phyloP scores from a whole-genome alignment of 208 protist genomes.

The Leishmania guyanensis region DNA sequence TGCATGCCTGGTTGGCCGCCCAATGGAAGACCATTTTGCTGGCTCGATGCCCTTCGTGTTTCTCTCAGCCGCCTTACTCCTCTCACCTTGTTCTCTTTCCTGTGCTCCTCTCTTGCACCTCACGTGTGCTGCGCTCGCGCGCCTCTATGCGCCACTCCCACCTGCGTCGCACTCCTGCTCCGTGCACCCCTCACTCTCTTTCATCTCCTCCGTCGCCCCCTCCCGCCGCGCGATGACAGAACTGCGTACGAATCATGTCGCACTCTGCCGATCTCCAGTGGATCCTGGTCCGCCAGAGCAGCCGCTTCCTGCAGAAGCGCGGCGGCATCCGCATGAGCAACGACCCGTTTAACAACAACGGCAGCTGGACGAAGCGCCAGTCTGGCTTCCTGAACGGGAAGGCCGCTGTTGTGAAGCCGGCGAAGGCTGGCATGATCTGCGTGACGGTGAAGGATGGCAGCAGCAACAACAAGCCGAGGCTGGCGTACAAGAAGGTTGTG shows the following conservation, averaged over 20 bases:
- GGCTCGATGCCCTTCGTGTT: background rate
- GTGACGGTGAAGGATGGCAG: constrained; percentile 76
- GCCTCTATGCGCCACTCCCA: background rate
- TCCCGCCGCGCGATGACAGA: constrained; percentile 1
- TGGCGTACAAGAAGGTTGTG: constrained; percentile 72
- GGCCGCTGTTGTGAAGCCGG: constrained; percentile 72
- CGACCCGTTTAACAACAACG: constrained; percentile 90
- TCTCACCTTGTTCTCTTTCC: background rate
- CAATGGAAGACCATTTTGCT: background rate
- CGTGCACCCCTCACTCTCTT: background rate
- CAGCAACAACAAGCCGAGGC: constrained; percentile 80
- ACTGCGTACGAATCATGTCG: constrained; percentile 49
- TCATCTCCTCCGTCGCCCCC: no score
- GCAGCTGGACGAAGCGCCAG: constrained; percentile 88
- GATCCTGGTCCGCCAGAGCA: constrained; percentile 82
- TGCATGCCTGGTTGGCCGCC: background rate
- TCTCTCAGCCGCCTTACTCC: background rate
- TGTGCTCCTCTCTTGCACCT: background rate
- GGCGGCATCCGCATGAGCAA: constrained; percentile 76
- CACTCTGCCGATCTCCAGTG: constrained; percentile 90
- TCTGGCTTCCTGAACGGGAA: constrained; percentile 76
- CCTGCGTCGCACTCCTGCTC: background rate
- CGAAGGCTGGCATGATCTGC: constrained; percentile 63
- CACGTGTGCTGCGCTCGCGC: background rate
- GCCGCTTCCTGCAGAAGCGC: constrained; percentile 87